Conservation (phyloP, 352 stramenopile genomes). For the Lagenidium giganteum region DNA sequence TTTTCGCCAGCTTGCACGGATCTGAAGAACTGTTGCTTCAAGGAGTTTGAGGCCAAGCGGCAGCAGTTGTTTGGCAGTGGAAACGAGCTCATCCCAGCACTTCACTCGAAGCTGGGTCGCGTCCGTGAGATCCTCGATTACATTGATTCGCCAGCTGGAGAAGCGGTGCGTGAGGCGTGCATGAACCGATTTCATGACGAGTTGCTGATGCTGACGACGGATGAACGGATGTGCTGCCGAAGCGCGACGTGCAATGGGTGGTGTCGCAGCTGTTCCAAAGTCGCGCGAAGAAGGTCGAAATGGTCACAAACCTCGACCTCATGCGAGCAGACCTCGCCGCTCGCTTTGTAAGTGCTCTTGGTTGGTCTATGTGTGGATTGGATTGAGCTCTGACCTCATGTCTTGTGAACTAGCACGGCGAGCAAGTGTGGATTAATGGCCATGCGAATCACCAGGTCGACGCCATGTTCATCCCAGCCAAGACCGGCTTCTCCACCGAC, state of each 20-base stretch:
- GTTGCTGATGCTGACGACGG: background rate
- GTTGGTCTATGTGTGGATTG: background rate
- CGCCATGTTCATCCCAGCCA: constrained; percentile 53
- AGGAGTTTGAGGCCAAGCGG: constrained; percentile 35
- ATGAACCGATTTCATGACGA: background rate
- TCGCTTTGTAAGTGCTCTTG: constrained; percentile 40
- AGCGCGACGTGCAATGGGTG: constrained; percentile 33
- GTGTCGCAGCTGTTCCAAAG: constrained; percentile 34
- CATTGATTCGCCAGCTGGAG: background rate
- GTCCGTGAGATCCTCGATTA: constrained; percentile 3
- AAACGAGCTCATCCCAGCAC: no score
- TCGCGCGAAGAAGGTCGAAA: constrained; percentile 26
- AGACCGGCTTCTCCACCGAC: constrained; percentile 20
- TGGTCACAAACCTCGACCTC: constrained; percentile 55
- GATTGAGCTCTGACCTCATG: background rate
- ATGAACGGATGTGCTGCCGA: constrained; percentile 16
- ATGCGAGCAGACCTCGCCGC: constrained; percentile 63
- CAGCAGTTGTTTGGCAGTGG: constrained; percentile 27
- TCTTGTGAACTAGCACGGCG: constrained; percentile 31
- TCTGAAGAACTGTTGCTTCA: constrained; percentile 23
- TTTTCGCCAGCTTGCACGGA: constrained; percentile 23
- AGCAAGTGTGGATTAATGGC: constrained; percentile 65
- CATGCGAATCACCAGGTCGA: constrained; percentile 46
- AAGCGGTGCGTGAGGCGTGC: background rate
- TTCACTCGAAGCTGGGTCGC: no score